A percentile compares a stretch with the other conserved stretches of the same genome.
These are phyloP conservation scores for Chlamydomonas schloesseri DNA, from an alignment of 139 green algal species.

Conservation along the genomic window DNA sequence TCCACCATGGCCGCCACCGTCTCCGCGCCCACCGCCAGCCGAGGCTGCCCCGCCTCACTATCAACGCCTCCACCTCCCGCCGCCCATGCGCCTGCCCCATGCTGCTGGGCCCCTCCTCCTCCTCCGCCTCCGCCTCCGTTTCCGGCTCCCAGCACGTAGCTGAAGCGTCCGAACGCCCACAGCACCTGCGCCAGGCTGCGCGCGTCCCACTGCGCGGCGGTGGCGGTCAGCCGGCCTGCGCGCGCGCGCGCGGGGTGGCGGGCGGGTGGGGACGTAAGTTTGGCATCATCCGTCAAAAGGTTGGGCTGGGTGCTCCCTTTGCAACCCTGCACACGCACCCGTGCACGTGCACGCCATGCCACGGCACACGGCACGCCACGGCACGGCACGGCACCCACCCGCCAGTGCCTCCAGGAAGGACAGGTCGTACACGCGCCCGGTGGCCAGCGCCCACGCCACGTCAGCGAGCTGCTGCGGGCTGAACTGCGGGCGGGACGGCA, in stretches of 20 bases:
- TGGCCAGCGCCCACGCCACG: conserved; percentile 22
- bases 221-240: conserved; percentile 17
- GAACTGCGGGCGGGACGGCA: neutral
- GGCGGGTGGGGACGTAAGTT: neutral
- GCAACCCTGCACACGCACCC: neutral
- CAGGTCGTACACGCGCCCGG: conserved; percentile 25
- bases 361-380: too few species aligned
- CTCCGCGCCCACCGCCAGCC: neutral
- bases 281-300: too few species aligned
- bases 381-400: too few species aligned
- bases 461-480: conserved; percentile 25
- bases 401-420: conserved; percentile 37
- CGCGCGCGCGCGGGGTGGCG: neutral
- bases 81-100: too few species aligned
- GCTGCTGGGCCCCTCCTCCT: too few species aligned
- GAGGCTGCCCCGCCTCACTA: too few species aligned
- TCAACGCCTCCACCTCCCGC: too few species aligned
- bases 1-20: conserved; percentile 17
- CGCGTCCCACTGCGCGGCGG: conserved; percentile 12
- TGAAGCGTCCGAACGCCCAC: conserved; percentile 29
- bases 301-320: too few species aligned
- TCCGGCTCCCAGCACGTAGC: neutral
- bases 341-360: too few species aligned
- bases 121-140: too few species aligned
- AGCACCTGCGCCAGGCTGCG: conserved; percentile 32